These are phyloP conservation scores for Verticillium alfalfae DNA, from an alignment of 2,329 filamentous ascomycete species.

Conservation along the genomic window DNA sequence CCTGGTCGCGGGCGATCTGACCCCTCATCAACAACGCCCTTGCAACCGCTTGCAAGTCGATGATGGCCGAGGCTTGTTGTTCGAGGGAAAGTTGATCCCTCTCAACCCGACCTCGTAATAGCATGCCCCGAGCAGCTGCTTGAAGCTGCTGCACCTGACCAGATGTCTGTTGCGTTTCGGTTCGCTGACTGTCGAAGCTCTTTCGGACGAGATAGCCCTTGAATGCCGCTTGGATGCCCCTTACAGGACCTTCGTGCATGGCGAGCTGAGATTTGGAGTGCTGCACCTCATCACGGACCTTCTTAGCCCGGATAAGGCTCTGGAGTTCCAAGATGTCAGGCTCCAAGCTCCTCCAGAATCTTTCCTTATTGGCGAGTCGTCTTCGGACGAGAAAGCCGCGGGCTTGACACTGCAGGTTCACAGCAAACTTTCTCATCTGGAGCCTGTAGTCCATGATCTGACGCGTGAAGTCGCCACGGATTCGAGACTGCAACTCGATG, in stretches of 20 bases:
- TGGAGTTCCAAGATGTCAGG: conserved; percentile 73
- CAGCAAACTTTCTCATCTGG: conserved; percentile 76
- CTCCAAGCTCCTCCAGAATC: conserved; percentile 66
- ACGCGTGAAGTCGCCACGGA: conserved; percentile 81
- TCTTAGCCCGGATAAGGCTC: conserved; percentile 69
- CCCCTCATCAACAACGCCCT: conserved; percentile 57
- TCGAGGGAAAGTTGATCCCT: conserved; percentile 48
- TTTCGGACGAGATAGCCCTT: conserved; percentile 63
- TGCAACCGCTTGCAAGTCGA: conserved; percentile 58
- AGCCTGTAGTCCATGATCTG: conserved; percentile 79
- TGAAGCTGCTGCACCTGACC: conserved; percentile 55
- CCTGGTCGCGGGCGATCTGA: conserved; percentile 43
- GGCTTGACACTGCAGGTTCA: conserved; percentile 71
- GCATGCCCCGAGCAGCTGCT: conserved; percentile 61
- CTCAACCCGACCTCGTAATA: conserved; percentile 52
- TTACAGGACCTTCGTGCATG: conserved; percentile 57
- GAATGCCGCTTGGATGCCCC: conserved; percentile 59
- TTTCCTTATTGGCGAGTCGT: conserved; percentile 55
- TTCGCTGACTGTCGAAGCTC: conserved; percentile 47
- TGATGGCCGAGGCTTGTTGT: conserved; percentile 42
- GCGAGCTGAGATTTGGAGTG: conserved; percentile 54
- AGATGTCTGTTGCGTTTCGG: conserved; percentile 46
- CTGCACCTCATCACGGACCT: conserved; percentile 53
- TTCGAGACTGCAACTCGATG: conserved; percentile 76
- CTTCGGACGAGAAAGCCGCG: conserved; percentile 71